Base-by-base conservation (phyloP, 2,329 filamentous ascomycete genomes). In the Neofusicoccum parvum region DNA sequence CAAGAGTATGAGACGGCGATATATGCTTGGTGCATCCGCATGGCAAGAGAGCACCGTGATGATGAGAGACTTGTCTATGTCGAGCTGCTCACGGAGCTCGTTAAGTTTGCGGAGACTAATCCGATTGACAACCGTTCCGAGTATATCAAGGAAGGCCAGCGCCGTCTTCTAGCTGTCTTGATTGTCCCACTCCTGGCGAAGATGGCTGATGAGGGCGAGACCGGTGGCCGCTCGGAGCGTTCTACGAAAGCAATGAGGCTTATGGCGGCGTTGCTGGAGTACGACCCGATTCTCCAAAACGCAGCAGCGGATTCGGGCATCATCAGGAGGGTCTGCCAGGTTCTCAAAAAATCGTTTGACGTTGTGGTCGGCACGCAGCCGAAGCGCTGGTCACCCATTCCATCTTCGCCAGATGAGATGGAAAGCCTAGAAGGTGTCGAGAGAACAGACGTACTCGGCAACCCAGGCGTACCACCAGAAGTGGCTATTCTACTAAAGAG, bases 211-310 rank as follows among this genome's bases (percentile, higher is more conserved):
- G 78, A 79, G 20, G 53, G 46, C 68, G 43, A 58, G 3, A 11
- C 65, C 4, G 48, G 45, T 5, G 53, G 51, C 71, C 76, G n/a
- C 70, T 76, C 59, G 15, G 62, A 64, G 39, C 50, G 41, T 23
- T 45, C 62, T n/a, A 56, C 50, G 5, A 87, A 87, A 68, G 88
- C 91, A 1, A 92, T 94, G 7, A 85, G 87, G 1, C 86, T 96
- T 11, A 82, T 98, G 64, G 92, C 92, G 15, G 87, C 89, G 51
- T 82, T 98, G 45, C 88, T 97, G 17, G 87, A 88, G 32, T 92
- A 95, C 72, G 92, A 89, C 74, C 87, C 90, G 67, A 85, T 87
- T 66, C 83, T 98, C 62, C 94, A 98, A 77, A 91, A 89, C 71
- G 89, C 92, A 43, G 92, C 93, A 0, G 90, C 89, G 49, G 92